Base-by-base conservation (phyloP, 768 basidiomycete genomes). In the Hysterangium stoloniferum region DNA sequence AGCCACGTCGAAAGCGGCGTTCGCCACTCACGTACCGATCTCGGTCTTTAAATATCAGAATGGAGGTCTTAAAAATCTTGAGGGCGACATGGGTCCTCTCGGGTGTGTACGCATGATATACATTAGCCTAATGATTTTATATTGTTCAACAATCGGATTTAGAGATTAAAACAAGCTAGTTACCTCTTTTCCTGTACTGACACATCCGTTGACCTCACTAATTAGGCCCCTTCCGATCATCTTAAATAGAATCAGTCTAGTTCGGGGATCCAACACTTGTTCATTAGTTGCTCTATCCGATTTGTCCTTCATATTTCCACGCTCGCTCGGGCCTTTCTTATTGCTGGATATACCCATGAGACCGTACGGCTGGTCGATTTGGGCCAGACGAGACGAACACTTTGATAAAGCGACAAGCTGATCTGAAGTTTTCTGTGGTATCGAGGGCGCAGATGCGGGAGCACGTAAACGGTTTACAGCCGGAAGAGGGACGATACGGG, bases 31-130 rank as follows among this genome's bases (percentile, higher is more conserved):
- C 93, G 65, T 99, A 99, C 52, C 86, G 85, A 59, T 94, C 90
- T n/a, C 96, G 81, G 57, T 97, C 91, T 66, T 97, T 95, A 75
- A 99, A 99, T 7, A 92, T 75, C 7, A 99, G 80, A 56, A 99
- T 98, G 22, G 93, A 96, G 1, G 96, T 99, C 64, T 98, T 96
- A 74, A 94, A 99, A 53, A 99, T 92, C 66, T 99, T 99, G 53
- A 98, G 77, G 0, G 96, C 96, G 36, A 96, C 71, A 60, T 95
- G 89, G 19, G 59, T 56, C 4, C 61, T 62, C 3, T 68, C 66
- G 0, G 77, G 71, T 0, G 76, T 72, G 31, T 86, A 62, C 1
- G 93, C 92, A 61, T 97, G 93, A 64, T 99, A 99, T 11, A 99
- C 96, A 59, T 98, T 98, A 7, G 95, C 95, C 92, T 95, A 58